Conservation (phyloP, 345 rosid species). For the Arabidopsis suecica region DNA sequence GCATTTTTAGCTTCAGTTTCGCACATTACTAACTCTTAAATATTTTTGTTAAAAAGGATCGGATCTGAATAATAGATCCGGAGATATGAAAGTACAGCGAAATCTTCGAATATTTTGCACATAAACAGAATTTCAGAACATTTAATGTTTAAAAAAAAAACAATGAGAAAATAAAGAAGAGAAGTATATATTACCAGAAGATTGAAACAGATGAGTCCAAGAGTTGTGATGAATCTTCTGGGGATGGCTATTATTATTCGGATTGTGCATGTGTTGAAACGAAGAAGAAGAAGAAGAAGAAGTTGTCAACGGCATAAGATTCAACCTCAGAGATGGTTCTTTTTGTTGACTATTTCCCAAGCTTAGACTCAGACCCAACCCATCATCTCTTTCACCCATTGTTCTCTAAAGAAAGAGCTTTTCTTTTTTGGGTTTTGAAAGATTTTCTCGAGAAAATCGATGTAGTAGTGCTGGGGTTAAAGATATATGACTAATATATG, state of each 20-base stretch:
- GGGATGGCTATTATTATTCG: constrained; percentile 6
- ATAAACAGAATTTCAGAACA: not conserved
- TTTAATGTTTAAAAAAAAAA: not conserved
- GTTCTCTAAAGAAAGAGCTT: constrained; percentile 10
- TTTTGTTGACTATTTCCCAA: constrained; percentile 34
- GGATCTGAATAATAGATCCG: constrained; percentile 25
- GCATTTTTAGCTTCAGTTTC: not conserved
- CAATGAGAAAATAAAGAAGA: too few species aligned
- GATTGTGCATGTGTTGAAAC: constrained; percentile 44
- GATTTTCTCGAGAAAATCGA: constrained; percentile 36
- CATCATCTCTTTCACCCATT: constrained; percentile 67
- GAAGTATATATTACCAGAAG: constrained; percentile 54
- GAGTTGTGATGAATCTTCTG: constrained; percentile 42
- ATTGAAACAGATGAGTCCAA: constrained; percentile 57
- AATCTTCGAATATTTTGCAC: not conserved
- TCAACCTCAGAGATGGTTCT: constrained; percentile 53
- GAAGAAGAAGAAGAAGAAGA: constrained; percentile 47
- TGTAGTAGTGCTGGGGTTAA: constrained; percentile 41
- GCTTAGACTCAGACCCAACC: constrained; percentile 50
- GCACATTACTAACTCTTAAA: not conserved
- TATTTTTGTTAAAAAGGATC: not conserved
- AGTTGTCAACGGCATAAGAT: constrained; percentile 48
- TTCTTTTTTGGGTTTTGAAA: constrained; percentile 13
- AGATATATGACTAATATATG: constrained; percentile 53
- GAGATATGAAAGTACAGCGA: not conserved